Percentiles rank a stretch among this genome's conserved stretches.
These are phyloP conservation scores for Linum tenue DNA, from an alignment of 345 rosid genomes.

Conservation along the genomic window DNA sequence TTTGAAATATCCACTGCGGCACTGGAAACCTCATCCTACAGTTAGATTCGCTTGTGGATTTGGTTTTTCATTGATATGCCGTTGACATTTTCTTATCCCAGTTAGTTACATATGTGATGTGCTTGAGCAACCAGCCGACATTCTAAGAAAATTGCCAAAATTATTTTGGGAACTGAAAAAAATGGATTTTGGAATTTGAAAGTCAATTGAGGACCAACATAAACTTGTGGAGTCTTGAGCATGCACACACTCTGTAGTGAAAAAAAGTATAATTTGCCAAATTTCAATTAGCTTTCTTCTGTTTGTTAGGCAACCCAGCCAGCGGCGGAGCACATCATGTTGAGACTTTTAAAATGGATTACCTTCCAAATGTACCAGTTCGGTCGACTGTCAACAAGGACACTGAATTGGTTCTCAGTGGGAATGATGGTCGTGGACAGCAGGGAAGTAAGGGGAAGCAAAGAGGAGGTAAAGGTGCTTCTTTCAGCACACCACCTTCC, in stretches of 20 bases:
- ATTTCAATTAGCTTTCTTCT: slow-evolving; percentile 10
- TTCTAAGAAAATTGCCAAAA: too few relatives aligned
- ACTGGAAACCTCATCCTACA: too few relatives aligned
- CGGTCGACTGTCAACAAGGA: slow-evolving; percentile 35
- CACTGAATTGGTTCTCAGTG: slow-evolving; percentile 25
- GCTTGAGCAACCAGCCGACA: too few relatives aligned
- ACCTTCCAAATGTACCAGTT: slow-evolving; percentile 31
- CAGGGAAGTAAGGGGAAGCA: slow-evolving; percentile 34
- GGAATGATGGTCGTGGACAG: slow-evolving; percentile 22
- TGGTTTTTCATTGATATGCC: too few relatives aligned
- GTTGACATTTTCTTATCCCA: too few relatives aligned
- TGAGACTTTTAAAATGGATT: slow-evolving; percentile 22
- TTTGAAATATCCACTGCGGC: too few relatives aligned
- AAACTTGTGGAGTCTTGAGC: background rate
- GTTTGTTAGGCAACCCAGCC: slow-evolving; percentile 21
- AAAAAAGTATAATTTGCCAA: background rate
- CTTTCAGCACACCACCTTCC: slow-evolving; percentile 25
- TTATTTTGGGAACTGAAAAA: too few relatives aligned
- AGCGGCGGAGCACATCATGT: slow-evolving; percentile 22
- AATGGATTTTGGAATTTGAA: too few relatives aligned
- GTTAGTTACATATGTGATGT: too few relatives aligned
- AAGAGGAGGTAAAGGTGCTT: slow-evolving; percentile 39
- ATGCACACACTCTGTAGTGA: background rate
- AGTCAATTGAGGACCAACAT: too few relatives aligned
- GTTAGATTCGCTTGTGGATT: too few relatives aligned